Evolutionary conservation across 805 yeast species (phyloP).

Genomic region (Teunomyces gatunensis): DNA sequence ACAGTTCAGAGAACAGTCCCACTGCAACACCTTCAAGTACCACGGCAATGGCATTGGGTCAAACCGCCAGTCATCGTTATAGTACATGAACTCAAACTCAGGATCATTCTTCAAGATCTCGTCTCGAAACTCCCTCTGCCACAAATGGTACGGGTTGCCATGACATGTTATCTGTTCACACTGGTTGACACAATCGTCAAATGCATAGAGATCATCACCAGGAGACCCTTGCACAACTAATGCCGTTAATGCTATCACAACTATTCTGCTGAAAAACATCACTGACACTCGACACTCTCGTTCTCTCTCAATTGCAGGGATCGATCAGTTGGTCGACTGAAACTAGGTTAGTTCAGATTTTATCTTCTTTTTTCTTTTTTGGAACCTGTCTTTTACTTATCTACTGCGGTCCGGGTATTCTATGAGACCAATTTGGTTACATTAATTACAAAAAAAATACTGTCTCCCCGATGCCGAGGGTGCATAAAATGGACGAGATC

Average conservation of each 20-base stretch:
- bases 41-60: conserved; percentile 38
- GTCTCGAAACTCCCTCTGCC: conserved; percentile 22
- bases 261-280: background rate
- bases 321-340: background rate
- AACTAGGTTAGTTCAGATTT: background rate
- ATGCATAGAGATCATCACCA: conserved; percentile 61
- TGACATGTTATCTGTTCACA: conserved; percentile 43
- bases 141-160: conserved; percentile 24
- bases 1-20: conserved; percentile 57
- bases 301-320: background rate
- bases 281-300: background rate
- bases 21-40: conserved; percentile 44
- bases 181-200: conserved; percentile 51
- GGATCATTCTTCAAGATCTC: conserved; percentile 13
- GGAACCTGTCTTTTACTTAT: background rate
- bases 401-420: background rate
- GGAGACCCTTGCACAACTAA: conserved; percentile 36
- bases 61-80: conserved; percentile 35
- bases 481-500: conserved; percentile 59
- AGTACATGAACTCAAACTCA: conserved; percentile 20
- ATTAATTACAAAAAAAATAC: too few species aligned
- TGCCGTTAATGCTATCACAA: background rate
- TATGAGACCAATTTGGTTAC: background rate
- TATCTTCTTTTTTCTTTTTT: background rate
- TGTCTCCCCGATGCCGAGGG: background rate